Base-by-base conservation (phyloP, 495 filamentous ascomycete genomes). In the Neurospora africana region DNA sequence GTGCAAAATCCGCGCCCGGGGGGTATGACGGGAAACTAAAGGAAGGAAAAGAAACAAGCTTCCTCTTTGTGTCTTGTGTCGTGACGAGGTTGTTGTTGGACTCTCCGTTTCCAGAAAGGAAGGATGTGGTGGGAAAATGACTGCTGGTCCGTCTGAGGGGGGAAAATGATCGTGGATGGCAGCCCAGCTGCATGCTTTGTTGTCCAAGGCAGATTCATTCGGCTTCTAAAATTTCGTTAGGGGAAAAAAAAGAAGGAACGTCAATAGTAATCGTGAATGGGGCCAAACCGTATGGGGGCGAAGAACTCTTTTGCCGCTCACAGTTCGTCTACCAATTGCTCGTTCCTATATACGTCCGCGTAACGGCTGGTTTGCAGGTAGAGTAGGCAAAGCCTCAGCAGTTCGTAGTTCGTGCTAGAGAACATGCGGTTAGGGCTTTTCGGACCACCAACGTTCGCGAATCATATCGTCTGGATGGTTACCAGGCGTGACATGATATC, bases 1-100 rank as follows among this genome's bases (percentile, higher is more conserved):
- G 69, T 73, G 72, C 69, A 72, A 47, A 71, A 47, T 72, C 70
- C 58, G 74, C 68, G 53, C 72, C 68, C 71, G 70, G 68, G 74
- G 71, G 27, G 35, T 44, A n/a, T 70, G 47, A 38, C 23, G 30
- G 36, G 33, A 44, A 40, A 36, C 39, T 19, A 19, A n/a, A 58
- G 30, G 27, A n/a, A 68, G 10, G 7, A 43, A 65, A 39, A 69
- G 17, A 41, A 23, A 44, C 43, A 61, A 35, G 65, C 70, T 53
- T 67, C 19, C 70, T 71, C 61, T 27, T 53, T 27, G 8, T 53
- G 68, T 41, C 27, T 21, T 43, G 44, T 65, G 6, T 71, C 70
- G 44, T 47, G 21, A 65, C 70, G 70, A 61, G 19, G 33, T 71
- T 53, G 69, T 70, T 38, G 69, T 70, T 58, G 39, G n/a, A 40